Evolutionary conservation across 768 basidiomycete species (phyloP), one percentile per base, ranked within the genome.

Genomic region (Coprinellus aureogranulatus): DNA sequence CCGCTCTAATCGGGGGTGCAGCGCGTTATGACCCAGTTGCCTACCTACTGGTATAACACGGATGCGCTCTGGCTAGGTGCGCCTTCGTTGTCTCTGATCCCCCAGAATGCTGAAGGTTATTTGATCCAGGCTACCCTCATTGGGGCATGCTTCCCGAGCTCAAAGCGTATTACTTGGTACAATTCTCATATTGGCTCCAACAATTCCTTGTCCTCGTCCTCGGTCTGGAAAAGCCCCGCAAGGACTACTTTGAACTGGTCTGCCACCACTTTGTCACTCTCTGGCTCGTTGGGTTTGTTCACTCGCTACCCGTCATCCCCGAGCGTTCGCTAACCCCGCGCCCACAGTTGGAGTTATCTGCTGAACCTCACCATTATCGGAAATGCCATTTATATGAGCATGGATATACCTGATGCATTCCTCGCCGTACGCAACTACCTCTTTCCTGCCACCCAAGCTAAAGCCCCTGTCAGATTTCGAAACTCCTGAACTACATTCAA

Each of bases 381-480:
- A 10, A 90, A 91, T 61, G 89, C 94, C 4, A 83, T 99, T 27
- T 98, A 88, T 65, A 81, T 95, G 74, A 97, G 94, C 69, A 98
- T 98, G 97, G 97, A 99, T 75, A 79, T 95, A 20, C 93, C 95
- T 0, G 97, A 99, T 68, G 74, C 85, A 31, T 91, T 89, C 71
- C 78, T 99, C 12, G 94, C 92, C 12, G 89, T 93, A 61, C 62
- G 89, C 75, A 26, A 44, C n/a, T 54, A 25, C 26, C n/a, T 53
- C 22, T 46, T 55, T 20, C 11, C 28, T 9, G 34, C 47, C 51
- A 61, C 41, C 23, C 14, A 56, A 11, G 31, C 41, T 12, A 53
- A 28, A 5, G 59, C 5, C 12, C 20, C 8, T 12, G 45, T 9
- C 31, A 94, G 92, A 72, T 89, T 53, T 87, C 90, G 18, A 98